Base-by-base conservation (phyloP, 1,284 basidiomycete species). In the Leccinum subspadiceum region DNA sequence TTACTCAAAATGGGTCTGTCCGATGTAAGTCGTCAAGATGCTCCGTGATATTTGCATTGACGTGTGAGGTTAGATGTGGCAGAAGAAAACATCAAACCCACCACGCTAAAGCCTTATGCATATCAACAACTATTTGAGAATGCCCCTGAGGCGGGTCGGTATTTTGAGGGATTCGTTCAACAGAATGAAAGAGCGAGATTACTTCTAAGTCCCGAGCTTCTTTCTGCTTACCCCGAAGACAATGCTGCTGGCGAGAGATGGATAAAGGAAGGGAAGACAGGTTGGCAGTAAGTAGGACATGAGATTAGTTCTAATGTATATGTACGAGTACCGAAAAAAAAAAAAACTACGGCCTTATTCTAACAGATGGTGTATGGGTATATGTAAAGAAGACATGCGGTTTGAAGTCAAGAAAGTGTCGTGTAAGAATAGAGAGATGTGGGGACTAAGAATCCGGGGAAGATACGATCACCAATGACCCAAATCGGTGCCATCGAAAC, bases 391-490 rank as follows among this genome's bases (percentile, higher is more conserved):
- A 26, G 10, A 22, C 39, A 39, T 7, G 22, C 29, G 2, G 12
- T 53, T 24, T 2, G 7, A 46, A 0, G 44, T 17, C 10, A 53
- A 49, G 7, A 37, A 60, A 33, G 15, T 24, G 22, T 37, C 15
- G 9, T 29, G n/a, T 41, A n/a, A 39, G 26, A 33, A 44, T 8
- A 20, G 20, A 20, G 20, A 20, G 20, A 20, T 20, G 20, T 10
- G 13, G 12, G n/a, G 12, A 33, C 62, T 20, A 49, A 13, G 24
- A 37, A 10, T 44, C 26, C n/a, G 4, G 26, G 9, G 26, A 57
- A 53, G 26, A 17, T 8, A 10, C 2, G 37, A 65, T 69, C 65
- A 84, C 82, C 82, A 84, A 62, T 81, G 77, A 15, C 81, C 82
- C 10, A 81, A 69, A 8, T 70, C 60, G 3, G 81, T 77, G 20